These are phyloP conservation scores for Coffea canephora DNA, from an alignment of 257 asterid genomes.

Conservation along the genomic window DNA sequence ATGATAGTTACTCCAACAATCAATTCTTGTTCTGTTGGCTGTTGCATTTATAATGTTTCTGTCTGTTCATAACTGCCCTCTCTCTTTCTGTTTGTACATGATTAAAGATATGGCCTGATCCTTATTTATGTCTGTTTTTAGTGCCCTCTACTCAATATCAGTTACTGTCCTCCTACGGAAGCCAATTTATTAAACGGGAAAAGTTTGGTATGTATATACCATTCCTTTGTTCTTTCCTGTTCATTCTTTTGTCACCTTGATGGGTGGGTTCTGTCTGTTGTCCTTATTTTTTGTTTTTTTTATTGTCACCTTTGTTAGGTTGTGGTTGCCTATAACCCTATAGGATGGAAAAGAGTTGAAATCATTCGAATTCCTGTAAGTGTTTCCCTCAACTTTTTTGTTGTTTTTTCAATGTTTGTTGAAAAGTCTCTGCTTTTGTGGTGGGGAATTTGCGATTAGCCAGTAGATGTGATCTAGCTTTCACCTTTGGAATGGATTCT, in stretches of 20 bases:
- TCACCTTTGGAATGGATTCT: background rate
- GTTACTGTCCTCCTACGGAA: slow-evolving; percentile 75
- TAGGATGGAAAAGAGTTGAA: slow-evolving; percentile 77
- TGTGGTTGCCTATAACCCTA: slow-evolving; percentile 66
- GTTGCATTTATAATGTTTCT: background rate
- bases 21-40: background rate
- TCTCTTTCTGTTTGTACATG: background rate
- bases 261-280: background rate
- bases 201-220: slow-evolving; percentile 49
- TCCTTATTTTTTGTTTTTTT: slow-evolving; percentile 3
- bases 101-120: slow-evolving; percentile 10
- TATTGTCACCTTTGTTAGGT: slow-evolving; percentile 36
- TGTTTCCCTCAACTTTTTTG: slow-evolving; percentile 17
- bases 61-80: background rate
- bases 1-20: too few species aligned
- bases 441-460: background rate
- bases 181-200: slow-evolving; percentile 47
- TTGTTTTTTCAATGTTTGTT: background rate
- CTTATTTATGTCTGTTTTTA: slow-evolving; percentile 31
- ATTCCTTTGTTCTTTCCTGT: background rate
- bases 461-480: background rate
- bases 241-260: background rate
- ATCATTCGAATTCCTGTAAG: slow-evolving; percentile 75
- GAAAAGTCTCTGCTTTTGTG: background rate
- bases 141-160: slow-evolving; percentile 81